Evolutionary conservation across 305 asterid species (phyloP), one percentile per base, ranked within the genome.

Genomic region (Fraxinus platypoda): DNA sequence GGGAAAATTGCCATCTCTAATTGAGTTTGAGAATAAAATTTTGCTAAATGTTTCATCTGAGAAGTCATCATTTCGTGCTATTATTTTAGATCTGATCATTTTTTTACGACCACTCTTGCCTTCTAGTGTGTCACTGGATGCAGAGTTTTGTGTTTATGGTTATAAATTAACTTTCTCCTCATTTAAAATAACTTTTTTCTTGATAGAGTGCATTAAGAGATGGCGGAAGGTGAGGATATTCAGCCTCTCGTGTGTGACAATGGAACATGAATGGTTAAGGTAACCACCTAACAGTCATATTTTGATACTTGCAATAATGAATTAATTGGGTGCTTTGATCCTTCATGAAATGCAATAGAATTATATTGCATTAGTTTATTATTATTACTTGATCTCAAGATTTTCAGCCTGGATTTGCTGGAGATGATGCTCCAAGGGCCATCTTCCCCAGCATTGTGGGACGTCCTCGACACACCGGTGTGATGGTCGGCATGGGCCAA

Each of bases 371-470:
- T 41, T 41, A 41, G 52, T 41, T 41, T 2, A 17, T 43, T 43
- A 2, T 43, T 43, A 12, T 43, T 43, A 13, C 15, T 43, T 43
- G 54, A 54, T 82, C 33, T 83, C 23, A 0, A 68, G 38, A 81
- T 52, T 83, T 11, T 76, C 87, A 92, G 97, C 96, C 97, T 87
- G 97, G 97, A 66, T 93, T 93, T 86, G 97, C 94, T 57, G 97
- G 97, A 33, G 97, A 93, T 78, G 97, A 93, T 90, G 97, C 97
- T 85, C 97, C 97, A 71, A 84, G 97, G 83, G 97, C 97, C 33
- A 94, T 93, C 41, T 93, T 93, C 81, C 97, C 97, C 30, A 93
- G 97, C 82, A 93, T 93, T 33, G 97, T 93, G 86, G 97, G 97
- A 7, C 94, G 95, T 78, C 97, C 97, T 5, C 92, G 95, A 68